Base-by-base conservation (phyloP, 169 alveolate species). In the Plasmodium gallinaceum region DNA sequence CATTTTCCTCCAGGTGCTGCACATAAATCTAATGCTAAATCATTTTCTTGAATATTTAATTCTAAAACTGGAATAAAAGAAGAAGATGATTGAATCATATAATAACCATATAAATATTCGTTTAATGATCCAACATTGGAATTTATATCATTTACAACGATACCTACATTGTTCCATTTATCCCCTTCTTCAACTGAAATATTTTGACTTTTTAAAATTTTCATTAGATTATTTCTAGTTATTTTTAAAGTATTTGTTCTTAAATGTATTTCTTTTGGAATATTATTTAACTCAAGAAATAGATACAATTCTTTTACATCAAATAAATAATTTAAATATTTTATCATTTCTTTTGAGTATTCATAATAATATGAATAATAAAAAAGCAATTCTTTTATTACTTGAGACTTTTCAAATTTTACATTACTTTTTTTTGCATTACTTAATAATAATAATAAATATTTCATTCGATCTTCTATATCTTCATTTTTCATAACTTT, bases 1-100 rank as follows among this genome's bases (percentile, higher is more conserved):
- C 99, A 96, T 93, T 98, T 98, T 0, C 99, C 99, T 51, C 99
- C 99, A 2, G 99, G 99, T 22, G 99, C 99, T 42, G 99, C 99
- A 62, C 99, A 97, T 97, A 98, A 95, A 93, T 98, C 99, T 20
- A 98, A 95, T 14, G 98, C 92, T 88, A 94, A 96, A 70, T 98
- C 99, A 16, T 83, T 90, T 57, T 62, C 64, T 43, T 83, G 26
- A 14, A 43, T 39, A 43, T 83, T 62, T 70, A 64, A 87, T 20
- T 65, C 99, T 88, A 98, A 93, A 7, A 98, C 98, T 18, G 99
- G 99, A 14, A 98, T 94, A 60, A 97, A 95, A 54, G 98, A 96
- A 22, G 99, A 95, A 14, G 99, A 98, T 51, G 98, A 95, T 88
- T 98, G 98, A 45, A 98, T 93, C 97, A 98, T 98, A 88, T 98